These are phyloP conservation scores for Auriculariales sp. DNA, from an alignment of 768 basidiomycete species.

Conservation along the genomic window DNA sequence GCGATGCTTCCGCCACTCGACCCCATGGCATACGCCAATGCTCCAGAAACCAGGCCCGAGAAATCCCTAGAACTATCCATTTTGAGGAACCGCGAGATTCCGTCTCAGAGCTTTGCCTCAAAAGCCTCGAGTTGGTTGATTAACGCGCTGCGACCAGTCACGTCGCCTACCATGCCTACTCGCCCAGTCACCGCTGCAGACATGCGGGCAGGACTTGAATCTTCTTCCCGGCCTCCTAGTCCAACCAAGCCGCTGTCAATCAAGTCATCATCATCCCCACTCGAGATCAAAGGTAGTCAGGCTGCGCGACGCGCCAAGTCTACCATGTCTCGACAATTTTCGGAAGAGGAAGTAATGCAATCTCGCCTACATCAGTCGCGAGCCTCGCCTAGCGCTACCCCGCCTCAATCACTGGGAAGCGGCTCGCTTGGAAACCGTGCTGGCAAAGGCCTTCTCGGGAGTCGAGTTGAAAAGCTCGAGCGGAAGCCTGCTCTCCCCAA, in stretches of 20 bases:
- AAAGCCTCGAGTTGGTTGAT: background rate
- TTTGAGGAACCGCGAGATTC: background rate
- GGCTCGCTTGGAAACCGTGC: background rate
- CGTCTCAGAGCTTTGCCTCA: background rate
- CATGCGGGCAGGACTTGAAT: slow-evolving; percentile 3
- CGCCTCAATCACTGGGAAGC: background rate
- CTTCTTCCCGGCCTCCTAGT: slow-evolving; percentile 18
- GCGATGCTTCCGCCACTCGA: background rate
- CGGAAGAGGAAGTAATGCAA: background rate
- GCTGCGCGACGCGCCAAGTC: too few relatives aligned
- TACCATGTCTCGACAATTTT: background rate
- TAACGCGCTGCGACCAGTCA: slow-evolving; percentile 8
- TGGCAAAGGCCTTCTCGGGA: background rate
- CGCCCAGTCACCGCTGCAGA: slow-evolving; percentile 2
- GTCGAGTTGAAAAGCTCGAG: background rate
- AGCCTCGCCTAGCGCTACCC: background rate
- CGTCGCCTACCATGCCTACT: slow-evolving; percentile 14
- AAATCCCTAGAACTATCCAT: background rate
- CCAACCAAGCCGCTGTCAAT: slow-evolving; percentile 30
- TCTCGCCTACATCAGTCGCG: background rate
- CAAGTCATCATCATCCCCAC: slow-evolving; percentile 6
- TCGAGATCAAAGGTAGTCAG: too few relatives aligned
- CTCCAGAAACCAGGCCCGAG: background rate
- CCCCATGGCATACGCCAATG: background rate
- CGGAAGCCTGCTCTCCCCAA: slow-evolving; percentile 41